phyloP scores from a whole-genome alignment of 2,329 filamentous ascomycete species.

The Aureobasidium subglaciale region DNA sequence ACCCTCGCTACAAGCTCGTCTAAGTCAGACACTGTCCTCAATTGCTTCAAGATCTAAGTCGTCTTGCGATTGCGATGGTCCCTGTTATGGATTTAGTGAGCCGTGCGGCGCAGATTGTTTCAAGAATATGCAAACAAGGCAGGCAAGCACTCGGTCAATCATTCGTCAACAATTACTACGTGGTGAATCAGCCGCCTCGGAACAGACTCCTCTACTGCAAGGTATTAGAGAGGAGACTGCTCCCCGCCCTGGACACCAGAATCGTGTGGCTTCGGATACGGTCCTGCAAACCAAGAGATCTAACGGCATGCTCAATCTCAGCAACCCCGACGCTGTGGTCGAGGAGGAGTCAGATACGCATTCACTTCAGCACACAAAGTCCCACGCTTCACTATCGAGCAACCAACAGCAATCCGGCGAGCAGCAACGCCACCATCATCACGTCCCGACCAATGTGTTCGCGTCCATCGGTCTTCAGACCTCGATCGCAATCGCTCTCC shows the following conservation, averaged over 20 bases:
- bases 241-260: neutral
- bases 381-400: constrained; percentile 15
- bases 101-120: constrained; percentile 56
- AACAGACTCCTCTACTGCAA: constrained; percentile 26
- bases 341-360: constrained; percentile 13
- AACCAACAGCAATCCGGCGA: neutral
- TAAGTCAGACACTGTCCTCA: constrained; percentile 40
- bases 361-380: neutral
- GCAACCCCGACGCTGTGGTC: constrained; percentile 1
- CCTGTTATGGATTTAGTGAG: constrained; percentile 56
- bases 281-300: neutral
- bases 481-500: constrained; percentile 85
- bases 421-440: constrained; percentile 61
- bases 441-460: constrained; percentile 90
- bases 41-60: constrained; percentile 40
- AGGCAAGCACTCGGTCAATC: constrained; percentile 17
- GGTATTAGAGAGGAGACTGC: constrained; percentile 19
- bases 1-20: constrained; percentile 35
- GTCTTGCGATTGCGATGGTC: constrained; percentile 50
- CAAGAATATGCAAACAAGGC: constrained; percentile 40
- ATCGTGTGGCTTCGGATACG: neutral
- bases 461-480: constrained; percentile 94
- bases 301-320: neutral
- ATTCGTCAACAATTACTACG: constrained; percentile 13
- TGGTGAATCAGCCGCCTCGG: constrained; percentile 21